Evolutionary conservation across 2,329 filamentous ascomycete genomes (phyloP), one percentile per base, ranked within the genome.

Genomic region (Cladosporium sp.): DNA sequence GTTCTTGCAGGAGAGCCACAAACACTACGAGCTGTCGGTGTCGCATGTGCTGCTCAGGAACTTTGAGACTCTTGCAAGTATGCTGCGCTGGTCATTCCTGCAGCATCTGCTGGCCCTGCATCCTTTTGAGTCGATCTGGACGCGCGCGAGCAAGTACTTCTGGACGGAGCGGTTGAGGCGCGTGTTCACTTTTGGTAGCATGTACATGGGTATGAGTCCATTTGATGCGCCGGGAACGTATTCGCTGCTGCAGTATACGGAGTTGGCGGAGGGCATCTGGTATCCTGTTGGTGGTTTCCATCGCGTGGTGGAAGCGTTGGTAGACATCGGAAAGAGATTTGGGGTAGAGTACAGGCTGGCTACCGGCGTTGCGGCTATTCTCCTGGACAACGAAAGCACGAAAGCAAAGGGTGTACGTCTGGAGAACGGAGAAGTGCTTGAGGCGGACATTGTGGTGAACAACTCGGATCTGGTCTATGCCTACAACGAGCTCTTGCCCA

Each of bases 151-250:
- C 25, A 80, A 80, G 61, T 90, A 90, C 67, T 91, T 91, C 71
- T 81, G 78, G 77, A 87, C 85, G 0, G 88, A 90, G 68, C 77
- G 87, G 59, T 68, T 91, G 66, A 77, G 88, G 61, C 75, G 87
- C 25, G 87, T 88, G 0, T 91, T 91, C 64, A 90, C 88, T 0
- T 91, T 91, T 72, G 87, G 84, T 20, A 90, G 86, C 65, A 92
- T 91, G 88, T 91, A 92, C 68, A 88, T 91, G 85, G 88, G 88
- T 0, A 91, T 91, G 88, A 86, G 81, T 57, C 88, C 88, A 0
- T 91, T 88, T 68, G 86, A 89, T 68, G 88, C 88, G 0, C 88
- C 88, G 0, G 87, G 85, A 3, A 90, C 88, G 1, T 91, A 91
- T 73, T 86, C 82, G 51, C 72, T 91, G 60, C 75, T 91, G 54